Base-by-base conservation (phyloP, 192 early-diverging fungal species). In the Thamnidium elegans region DNA sequence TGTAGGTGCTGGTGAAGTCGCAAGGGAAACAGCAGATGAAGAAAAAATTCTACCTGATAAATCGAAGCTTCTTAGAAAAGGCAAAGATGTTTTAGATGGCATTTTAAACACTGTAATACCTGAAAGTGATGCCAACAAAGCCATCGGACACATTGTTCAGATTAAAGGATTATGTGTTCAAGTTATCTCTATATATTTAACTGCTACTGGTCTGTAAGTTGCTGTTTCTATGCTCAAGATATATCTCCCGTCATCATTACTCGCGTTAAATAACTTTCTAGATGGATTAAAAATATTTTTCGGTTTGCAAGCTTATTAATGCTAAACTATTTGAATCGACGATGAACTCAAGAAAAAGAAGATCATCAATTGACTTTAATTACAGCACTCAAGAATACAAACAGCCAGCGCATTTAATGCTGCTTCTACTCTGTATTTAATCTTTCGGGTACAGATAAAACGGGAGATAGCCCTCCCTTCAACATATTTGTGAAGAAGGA, bases 71-170 rank as follows among this genome's bases (percentile, higher is more conserved):
- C 52, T 54, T 54, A 54, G 52, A 54, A 23, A 54, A 54, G 52
- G 52, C 21, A 54, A 54, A 54, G 52, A 32, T 31, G 52, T 54
- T 54, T 54, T 54, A 54, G 52, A 54, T 26, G 21, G 52, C 30
- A 55, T 32, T 31, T 55, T 32, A 55, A 50, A 14, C 48, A 19
- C 48, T 2, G 17, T 19, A 20, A 50, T 50, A 14, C 13, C 48
- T 2, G 48, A 50, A 20, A 20, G 6, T 19, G 17, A 50, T 50
- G 48, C 19, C 17, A 50, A 13, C 1, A 50, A 50, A 19, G 48
- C 48, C n/a, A 50, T 50, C 7, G 48, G 48, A 50, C 17, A 50
- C 19, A 4, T n/a, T 7, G n/a, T 50, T 14, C 48, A 50, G 19
- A 50, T 50, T 50, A 50, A 50, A 50, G 48, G 48, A 50, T n/a